Conservation (phyloP, 2,329 filamentous ascomycete species). For the Penicillium sp. region DNA sequence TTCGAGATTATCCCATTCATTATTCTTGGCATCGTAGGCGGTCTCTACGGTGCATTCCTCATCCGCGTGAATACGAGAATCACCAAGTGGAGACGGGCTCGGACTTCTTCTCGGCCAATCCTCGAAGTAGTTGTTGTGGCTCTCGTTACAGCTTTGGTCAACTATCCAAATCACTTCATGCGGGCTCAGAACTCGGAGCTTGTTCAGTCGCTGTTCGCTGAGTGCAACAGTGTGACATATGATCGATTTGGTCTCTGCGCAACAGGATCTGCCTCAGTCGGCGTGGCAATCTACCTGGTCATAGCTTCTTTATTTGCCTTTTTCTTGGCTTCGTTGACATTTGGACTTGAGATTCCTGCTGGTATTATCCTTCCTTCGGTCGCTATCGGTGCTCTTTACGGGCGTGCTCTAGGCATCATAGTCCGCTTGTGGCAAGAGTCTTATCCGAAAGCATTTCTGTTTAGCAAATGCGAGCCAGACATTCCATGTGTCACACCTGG, state of each 20-base stretch:
- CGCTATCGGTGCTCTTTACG: constrained; percentile 88
- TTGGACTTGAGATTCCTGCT: constrained; percentile 89
- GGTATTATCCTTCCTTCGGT: constrained; percentile 95
- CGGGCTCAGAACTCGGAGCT: constrained; percentile 87
- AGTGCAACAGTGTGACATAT: constrained; percentile 77
- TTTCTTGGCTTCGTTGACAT: constrained; percentile 80
- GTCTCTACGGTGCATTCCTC: constrained; percentile 91
- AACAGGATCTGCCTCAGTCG: constrained; percentile 75
- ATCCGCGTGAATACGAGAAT: constrained; percentile 92
- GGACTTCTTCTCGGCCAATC: constrained; percentile 69
- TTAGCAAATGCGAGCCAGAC: constrained; percentile 79
- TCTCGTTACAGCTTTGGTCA: constrained; percentile 79
- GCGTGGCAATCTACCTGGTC: constrained; percentile 77
- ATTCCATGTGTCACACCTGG: constrained; percentile 86
- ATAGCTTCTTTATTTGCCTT: constrained; percentile 81
- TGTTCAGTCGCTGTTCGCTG: constrained; percentile 85
- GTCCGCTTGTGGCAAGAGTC: constrained; percentile 84
- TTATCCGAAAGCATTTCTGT: constrained; percentile 73
- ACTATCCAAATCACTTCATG: constrained; percentile 96
- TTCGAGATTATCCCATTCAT: constrained; percentile 91
- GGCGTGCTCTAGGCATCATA: constrained; percentile 82
- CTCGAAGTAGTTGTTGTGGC: constrained; percentile 77
- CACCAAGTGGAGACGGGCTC: constrained; percentile 72
- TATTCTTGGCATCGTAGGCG: constrained; percentile 81
- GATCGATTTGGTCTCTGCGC: constrained; percentile 91